Evolutionary conservation across 306 rosid genomes (phyloP).

Genomic region (Glycine tomentella): DNA sequence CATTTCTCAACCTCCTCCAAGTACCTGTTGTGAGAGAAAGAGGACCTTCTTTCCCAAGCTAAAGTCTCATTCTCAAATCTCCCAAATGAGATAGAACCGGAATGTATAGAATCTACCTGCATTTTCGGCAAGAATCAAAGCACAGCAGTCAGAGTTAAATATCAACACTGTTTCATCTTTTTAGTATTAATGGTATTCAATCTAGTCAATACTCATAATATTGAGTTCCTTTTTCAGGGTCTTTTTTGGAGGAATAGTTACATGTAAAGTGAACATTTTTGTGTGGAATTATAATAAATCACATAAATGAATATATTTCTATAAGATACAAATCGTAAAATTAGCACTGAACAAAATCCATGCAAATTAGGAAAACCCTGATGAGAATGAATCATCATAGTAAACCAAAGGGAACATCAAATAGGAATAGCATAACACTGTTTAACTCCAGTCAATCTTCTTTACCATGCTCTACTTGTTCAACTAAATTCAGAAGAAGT

Average conservation of each 20-base stretch:
- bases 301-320: neutral
- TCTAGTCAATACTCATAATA: conserved; percentile 23
- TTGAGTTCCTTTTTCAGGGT: neutral
- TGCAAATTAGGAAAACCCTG: neutral
- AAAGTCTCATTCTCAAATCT: conserved; percentile 73
- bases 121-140: conserved; percentile 42
- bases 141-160: conserved; percentile 32
- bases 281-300: neutral
- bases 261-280: neutral
- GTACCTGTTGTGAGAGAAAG: conserved; percentile 76
- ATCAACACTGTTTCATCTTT: conserved; percentile 9
- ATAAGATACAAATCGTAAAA: no score
- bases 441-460: no score
- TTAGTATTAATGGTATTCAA: conserved; percentile 4
- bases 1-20: conserved; percentile 84
- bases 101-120: conserved; percentile 76
- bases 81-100: conserved; percentile 90
- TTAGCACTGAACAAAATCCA: conserved; percentile 7
- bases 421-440: neutral
- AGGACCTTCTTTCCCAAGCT: conserved; percentile 85
- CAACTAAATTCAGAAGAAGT: conserved; percentile 11
- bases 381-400: neutral
- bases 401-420: conserved; percentile 13
- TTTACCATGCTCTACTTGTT: conserved; percentile 1
- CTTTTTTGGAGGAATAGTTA: neutral